Base-by-base conservation (phyloP, 768 basidiomycete species). In the Mycena kentingensis region DNA sequence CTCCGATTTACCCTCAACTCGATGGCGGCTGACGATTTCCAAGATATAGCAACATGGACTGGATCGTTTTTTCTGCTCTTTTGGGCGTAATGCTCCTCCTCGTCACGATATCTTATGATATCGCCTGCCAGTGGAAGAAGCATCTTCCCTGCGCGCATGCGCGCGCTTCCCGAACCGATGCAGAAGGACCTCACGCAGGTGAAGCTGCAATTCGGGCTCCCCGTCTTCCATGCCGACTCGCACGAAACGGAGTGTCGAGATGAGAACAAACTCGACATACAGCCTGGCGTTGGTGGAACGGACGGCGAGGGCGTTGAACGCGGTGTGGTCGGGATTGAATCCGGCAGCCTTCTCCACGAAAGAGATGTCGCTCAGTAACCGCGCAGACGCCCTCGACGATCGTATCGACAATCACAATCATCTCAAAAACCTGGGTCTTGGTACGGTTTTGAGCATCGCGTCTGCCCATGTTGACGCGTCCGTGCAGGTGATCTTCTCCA, bases 301-400 rank as follows among this genome's bases (percentile, higher is more conserved):
- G 51, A 59, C 29, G 54, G 53, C 6, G 49, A 54, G 44, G 55
- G 35, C 1, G 18, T 52, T 0, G 72, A 76, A 34, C 49, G 61
- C n/a, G 0, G 45, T 46, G 0, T 74, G 73, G 74, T 37, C 68
- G 0, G 44, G 29, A 0, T 29, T 65, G 2, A 72, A 73, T 39
- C 36, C 50, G 0, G 50, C 48, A 0, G 56, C 65, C 0, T 54
- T 53, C 3, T 63, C 62, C 18, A 68, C 66, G 0, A 62, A 63
- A 6, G 67, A 73, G 18, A 72, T 69, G 68, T 63, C 64, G 0
- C 58, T 65, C 0, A 65, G 67, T 0, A 41, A 55, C 1, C 54
- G 63, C 0, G 46, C 60, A 1, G 67, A 70, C n/a, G 61, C 63
- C 0, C 25, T 75, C 1, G 67, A 74, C n/a, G 54, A 61, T 18